A percentile compares a stretch with the other conserved stretches of the same genome.
These are phyloP conservation scores for Cymbidium sinense DNA, from an alignment of 106 monocot species.

Conservation along the genomic window DNA sequence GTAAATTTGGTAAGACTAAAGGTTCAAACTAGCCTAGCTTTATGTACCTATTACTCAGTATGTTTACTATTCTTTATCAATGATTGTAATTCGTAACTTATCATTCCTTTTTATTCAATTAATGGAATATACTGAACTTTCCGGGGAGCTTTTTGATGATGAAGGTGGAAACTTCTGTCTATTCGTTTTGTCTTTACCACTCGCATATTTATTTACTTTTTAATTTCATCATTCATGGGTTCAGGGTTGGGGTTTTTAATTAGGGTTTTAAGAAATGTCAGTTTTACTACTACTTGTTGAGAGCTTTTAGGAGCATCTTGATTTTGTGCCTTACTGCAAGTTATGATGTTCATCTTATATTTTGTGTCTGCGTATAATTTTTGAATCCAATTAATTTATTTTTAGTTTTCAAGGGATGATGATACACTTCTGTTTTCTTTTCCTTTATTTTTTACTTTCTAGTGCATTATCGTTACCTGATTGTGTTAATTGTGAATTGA, in stretches of 20 bases:
- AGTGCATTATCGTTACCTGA: neutral
- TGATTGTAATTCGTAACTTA: neutral
- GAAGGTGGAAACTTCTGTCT: neutral
- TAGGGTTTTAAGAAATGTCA: neutral
- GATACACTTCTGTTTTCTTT: no score
- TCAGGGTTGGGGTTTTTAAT: neutral
- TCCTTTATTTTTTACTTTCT: neutral
- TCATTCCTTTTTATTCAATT: neutral
- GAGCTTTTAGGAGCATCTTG: neutral
- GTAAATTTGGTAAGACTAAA: no score
- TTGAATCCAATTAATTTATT: neutral
- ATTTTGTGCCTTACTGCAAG: neutral
- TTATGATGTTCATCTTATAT: neutral
- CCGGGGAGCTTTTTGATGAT: neutral
- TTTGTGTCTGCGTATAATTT: neutral
- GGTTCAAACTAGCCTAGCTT: no score
- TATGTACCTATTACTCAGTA: no score
- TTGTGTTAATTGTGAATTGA: neutral
- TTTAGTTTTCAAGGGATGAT: neutral
- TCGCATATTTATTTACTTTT: neutral
- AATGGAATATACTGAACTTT: neutral
- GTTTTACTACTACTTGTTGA: neutral
- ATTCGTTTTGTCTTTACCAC: neutral
- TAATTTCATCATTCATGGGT: neutral
- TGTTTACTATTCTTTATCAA: no score